Conservation (phyloP, 1,139 yeast genomes). For the Schwanniomyces etchellsii region DNA sequence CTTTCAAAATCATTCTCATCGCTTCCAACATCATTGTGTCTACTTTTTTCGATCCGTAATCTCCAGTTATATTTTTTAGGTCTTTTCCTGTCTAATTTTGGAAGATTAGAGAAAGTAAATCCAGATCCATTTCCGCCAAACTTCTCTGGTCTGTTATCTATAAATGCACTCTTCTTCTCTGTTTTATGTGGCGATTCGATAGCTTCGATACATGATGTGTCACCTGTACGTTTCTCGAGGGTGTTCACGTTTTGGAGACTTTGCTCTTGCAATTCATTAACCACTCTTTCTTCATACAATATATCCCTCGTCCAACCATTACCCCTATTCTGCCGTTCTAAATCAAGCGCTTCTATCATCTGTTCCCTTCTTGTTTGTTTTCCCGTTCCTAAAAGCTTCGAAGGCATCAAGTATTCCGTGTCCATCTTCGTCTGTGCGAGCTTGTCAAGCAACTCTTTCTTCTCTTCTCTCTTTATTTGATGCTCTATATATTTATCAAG, state of each 20-base stretch:
- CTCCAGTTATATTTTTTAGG: conserved; percentile 39
- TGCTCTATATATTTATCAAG: conserved; percentile 77
- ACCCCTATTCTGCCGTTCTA: conserved; percentile 71
- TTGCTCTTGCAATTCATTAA: conserved; percentile 58
- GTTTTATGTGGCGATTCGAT: conserved; percentile 9
- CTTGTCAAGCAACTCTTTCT: conserved; percentile 69
- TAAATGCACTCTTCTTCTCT: conserved; percentile 44
- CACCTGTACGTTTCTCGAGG: conserved; percentile 6
- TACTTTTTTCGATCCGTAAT: conserved; percentile 31
- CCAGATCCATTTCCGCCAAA: conserved; percentile 59
- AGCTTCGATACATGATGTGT: conserved; percentile 11
- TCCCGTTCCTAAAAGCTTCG: conserved; percentile 76
- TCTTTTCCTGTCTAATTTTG: conserved; percentile 34
- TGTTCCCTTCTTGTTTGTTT: conserved; percentile 66
- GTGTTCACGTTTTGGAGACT: conserved; percentile 11
- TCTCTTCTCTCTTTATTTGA: conserved; percentile 86
- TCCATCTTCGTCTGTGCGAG: conserved; percentile 69
- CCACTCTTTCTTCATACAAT: conserved; percentile 64
- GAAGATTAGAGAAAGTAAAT: conserved; percentile 61
- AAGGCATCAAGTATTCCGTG: conserved; percentile 59
- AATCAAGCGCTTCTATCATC: conserved; percentile 66
- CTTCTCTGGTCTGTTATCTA: conserved; percentile 67
- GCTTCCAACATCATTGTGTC: conserved; percentile 19
- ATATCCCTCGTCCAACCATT: conserved; percentile 58
- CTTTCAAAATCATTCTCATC: conserved; percentile 36